Conservation (phyloP, 495 filamentous ascomycete genomes). For the Penicillium roqueforti region DNA sequence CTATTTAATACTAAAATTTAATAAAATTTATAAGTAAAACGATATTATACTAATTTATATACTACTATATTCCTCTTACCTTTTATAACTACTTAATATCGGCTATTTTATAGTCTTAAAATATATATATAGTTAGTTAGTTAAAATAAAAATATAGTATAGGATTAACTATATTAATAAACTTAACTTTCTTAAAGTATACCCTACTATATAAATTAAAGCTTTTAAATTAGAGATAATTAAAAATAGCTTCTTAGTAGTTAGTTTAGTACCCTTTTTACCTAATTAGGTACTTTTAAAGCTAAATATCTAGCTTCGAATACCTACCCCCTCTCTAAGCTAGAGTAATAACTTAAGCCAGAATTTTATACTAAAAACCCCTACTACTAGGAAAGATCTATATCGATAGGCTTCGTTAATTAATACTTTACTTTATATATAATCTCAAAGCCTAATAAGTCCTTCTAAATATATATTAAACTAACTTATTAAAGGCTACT, state of each 20-base stretch:
- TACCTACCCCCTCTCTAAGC: constrained; percentile 1
- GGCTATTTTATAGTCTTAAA: neutral
- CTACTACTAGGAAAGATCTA: constrained; percentile 1
- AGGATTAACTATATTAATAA: constrained; percentile 11
- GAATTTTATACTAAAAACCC: neutral
- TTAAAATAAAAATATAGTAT: neutral
- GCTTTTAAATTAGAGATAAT: constrained; percentile 4
- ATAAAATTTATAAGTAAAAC: neutral
- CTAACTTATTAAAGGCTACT: neutral
- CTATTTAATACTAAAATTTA: neutral
- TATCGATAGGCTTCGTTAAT: constrained; percentile 2
- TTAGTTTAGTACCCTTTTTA: constrained; percentile 7
- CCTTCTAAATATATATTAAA: neutral
- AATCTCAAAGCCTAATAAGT: neutral
- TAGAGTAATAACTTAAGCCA: neutral
- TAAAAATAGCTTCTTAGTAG: neutral
- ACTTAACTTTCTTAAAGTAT: constrained; percentile 1
- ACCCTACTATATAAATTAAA: neutral
- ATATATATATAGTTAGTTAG: neutral
- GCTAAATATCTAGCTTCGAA: constrained; percentile 9
- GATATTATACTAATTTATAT: neutral
- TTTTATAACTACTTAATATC: neutral
- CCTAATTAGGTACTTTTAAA: constrained; percentile 6
- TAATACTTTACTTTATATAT: constrained; percentile 2
- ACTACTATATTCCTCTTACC: neutral